Percentiles rank a stretch among this genome's conserved stretches.
These are phyloP conservation scores for Sarcocystis neurona DNA, from an alignment of 169 alveolate genomes.

Conservation along the genomic window DNA sequence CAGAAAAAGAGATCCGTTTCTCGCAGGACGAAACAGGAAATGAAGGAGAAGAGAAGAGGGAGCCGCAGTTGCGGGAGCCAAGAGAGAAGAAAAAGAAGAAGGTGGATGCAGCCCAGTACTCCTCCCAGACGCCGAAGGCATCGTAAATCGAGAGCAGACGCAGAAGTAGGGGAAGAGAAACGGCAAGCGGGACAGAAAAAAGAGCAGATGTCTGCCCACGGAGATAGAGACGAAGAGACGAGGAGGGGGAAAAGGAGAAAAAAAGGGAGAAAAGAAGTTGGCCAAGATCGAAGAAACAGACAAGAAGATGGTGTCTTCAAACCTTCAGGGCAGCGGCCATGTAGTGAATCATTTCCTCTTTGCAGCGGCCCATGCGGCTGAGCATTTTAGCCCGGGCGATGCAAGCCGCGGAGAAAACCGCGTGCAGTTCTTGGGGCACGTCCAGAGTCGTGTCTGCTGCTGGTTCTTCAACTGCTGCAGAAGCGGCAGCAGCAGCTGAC, in stretches of 20 bases:
- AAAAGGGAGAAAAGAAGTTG: not conserved
- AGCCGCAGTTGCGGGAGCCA: too few species aligned
- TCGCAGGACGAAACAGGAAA: too few species aligned
- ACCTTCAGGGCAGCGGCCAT: constrained; percentile 5
- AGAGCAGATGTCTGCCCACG: not conserved
- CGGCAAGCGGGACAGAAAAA: not conserved
- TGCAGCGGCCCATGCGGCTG: not conserved
- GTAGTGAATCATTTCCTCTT: constrained; percentile 22
- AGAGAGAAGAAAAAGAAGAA: too few species aligned
- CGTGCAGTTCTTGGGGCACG: not conserved
- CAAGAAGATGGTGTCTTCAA: not conserved
- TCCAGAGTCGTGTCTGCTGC: not conserved
- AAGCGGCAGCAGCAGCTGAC: too few species aligned
- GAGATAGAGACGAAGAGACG: not conserved
- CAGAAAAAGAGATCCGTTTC: too few species aligned
- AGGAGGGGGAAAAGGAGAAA: not conserved
- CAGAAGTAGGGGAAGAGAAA: not conserved
- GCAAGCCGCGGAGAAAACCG: constrained; percentile 2
- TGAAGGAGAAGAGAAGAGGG: too few species aligned
- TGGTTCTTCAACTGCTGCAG: too few species aligned
- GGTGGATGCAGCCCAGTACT: too few species aligned
- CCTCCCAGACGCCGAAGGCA: too few species aligned
- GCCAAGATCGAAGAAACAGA: not conserved
- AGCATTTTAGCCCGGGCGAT: constrained; percentile 18
- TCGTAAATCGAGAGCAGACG: not conserved